Conservation (phyloP, 768 basidiomycete species). For the Russula dissimulans region DNA sequence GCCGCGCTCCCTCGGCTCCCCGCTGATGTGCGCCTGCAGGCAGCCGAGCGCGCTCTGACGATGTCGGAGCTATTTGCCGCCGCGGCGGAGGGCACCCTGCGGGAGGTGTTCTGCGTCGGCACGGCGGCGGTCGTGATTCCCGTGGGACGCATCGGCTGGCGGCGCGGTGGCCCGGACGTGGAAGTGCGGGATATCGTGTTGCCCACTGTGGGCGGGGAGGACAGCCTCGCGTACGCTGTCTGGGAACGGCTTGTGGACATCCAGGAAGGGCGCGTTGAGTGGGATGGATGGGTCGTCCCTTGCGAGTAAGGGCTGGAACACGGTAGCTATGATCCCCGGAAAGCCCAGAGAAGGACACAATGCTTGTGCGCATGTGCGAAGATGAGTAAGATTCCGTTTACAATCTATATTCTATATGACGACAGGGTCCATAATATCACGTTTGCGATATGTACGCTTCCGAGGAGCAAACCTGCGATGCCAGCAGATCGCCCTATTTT, state of each 20-base stretch:
- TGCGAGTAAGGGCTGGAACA: constrained; percentile 24
- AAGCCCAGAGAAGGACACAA: too few relatives aligned
- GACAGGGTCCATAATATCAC: too few relatives aligned
- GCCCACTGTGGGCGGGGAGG: constrained; percentile 41
- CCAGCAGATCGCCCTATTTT: too few relatives aligned
- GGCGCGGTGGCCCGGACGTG: constrained; percentile 28
- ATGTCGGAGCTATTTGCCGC: constrained; percentile 35
- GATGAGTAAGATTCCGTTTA: too few relatives aligned
- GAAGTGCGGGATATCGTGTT: constrained; percentile 25
- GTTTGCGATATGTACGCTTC: too few relatives aligned
- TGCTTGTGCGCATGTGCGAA: too few relatives aligned
- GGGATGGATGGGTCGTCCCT: constrained; percentile 55
- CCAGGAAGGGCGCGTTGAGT: constrained; percentile 58
- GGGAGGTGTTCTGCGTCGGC: constrained; percentile 81
- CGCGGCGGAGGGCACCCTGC: constrained; percentile 49
- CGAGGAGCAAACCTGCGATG: too few relatives aligned
- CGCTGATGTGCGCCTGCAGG: constrained; percentile 32
- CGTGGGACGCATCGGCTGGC: constrained; percentile 64
- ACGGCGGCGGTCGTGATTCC: constrained; percentile 73
- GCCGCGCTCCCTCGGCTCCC: constrained; percentile 31
- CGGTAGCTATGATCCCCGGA: too few relatives aligned
- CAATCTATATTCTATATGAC: too few relatives aligned
- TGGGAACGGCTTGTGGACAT: constrained; percentile 67
- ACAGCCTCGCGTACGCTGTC: constrained; percentile 56
- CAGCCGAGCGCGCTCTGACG: constrained; percentile 38